Base-by-base conservation (phyloP, 805 yeast species). In the Barnettozyma sp. region DNA sequence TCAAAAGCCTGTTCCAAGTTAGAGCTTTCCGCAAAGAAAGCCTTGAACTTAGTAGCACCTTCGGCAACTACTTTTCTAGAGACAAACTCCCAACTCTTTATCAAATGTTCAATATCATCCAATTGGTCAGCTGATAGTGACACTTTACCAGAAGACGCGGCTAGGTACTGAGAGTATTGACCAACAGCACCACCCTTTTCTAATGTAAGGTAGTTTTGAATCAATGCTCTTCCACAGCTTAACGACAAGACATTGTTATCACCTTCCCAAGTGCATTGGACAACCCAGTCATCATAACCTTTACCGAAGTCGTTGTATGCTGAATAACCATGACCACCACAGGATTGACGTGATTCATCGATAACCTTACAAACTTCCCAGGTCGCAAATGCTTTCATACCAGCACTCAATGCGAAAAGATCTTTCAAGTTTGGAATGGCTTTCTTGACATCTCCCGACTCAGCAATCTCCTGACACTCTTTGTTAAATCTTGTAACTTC, bases 211-310 rank as follows among this genome's bases (percentile, higher is more conserved):
- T 56, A 62, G 41, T 63, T 63, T 40, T 65, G 65, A 22, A 65
- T 46, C 29, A 66, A 57, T 8, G 92, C 76, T 54, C 90, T 78
- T 34, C 95, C 97, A 44, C 85, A 73, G 39, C 86, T 79, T 60
- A 85, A 73, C 3, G 85, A 81, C 45, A 87, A 68, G 25, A 87
- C 81, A 51, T 78, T 87, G 65, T 87, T 88, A 59, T 87, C 97
- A 59, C 97, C 97, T 66, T 87, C 97, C 97, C 96, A 88, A 19
- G 96, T 87, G 62, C 95, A 86, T 64, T 88, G 95, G 26, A 87
- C 96, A 13, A 81, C 95, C 84, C 94, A 90, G 59, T 87, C 97
- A 42, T 73, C 72, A 63, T 75, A 84, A 10, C 85, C 86, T 53
- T 78, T 82, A 27, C 92, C 95, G 55, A 87, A 87, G 0, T 86